phyloP scores from a whole-genome alignment of 208 protist genomes.

The Trypanosoma platydactyli region DNA sequence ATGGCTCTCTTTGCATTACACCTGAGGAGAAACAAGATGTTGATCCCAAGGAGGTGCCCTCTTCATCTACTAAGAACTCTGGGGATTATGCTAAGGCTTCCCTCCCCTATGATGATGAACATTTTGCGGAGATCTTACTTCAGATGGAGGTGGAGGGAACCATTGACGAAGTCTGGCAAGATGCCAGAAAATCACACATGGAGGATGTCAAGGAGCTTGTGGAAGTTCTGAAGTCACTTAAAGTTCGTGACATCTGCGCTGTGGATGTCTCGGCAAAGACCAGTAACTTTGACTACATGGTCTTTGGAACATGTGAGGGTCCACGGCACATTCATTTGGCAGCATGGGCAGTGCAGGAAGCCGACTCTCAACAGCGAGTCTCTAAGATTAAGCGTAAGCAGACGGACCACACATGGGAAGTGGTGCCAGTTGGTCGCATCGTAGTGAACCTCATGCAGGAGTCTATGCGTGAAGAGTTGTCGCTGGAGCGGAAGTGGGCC shows the following conservation, averaged over 20 bases:
- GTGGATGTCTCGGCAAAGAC: conserved; percentile 86
- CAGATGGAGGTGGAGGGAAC: conserved; percentile 89
- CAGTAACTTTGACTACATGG: conserved; percentile 88
- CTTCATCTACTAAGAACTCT: not conserved
- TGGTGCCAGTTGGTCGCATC: conserved; percentile 85
- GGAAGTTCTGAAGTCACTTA: conserved; percentile 61
- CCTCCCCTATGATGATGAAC: conserved; percentile 87
- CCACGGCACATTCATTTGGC: conserved; percentile 86
- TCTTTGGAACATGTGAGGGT: conserved; percentile 87
- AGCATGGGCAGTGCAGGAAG: conserved; percentile 88
- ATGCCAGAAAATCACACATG: conserved; percentile 59
- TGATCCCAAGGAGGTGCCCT: not conserved
- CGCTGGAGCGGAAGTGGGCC: conserved; percentile 88
- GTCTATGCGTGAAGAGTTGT: conserved; percentile 67
- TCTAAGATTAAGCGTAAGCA: conserved; percentile 77
- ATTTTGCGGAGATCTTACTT: conserved; percentile 82
- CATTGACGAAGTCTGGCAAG: conserved; percentile 88
- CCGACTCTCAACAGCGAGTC: conserved; percentile 66
- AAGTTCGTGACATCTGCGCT: conserved; percentile 84
- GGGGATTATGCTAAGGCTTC: not conserved
- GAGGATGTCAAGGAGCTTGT: conserved; percentile 82
- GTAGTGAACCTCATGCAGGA: conserved; percentile 89
- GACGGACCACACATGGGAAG: conserved; percentile 86
- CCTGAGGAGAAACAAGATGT: not conserved
- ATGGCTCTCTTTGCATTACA: conserved; percentile 1